Evolutionary conservation across 2,329 filamentous ascomycete species (phyloP), one percentile per base, ranked within the genome.

Genomic region (Setomelanomma holmii): DNA sequence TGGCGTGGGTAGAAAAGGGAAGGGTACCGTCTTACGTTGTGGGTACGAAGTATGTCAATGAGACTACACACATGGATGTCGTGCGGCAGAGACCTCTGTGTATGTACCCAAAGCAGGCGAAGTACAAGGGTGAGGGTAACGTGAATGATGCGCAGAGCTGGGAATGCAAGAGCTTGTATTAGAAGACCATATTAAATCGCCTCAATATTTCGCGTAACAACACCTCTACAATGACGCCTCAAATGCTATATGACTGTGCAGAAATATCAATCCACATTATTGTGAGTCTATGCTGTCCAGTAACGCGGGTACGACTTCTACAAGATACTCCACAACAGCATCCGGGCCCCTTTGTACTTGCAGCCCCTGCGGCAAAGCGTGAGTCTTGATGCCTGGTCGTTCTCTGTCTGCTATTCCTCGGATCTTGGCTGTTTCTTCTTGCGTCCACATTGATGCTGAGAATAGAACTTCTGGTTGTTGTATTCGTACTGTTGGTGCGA

Each of bases 361-460:
- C 45, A 85, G 61, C 0, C 82, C 82, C 24, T 82, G 76, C 0
- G 83, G 82, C 41, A 84, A 79, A 0, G 80, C 80, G 62, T 82
- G 77, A 1, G 78, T 81, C 65, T 78, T 80, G 55, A 84, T 76
- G 8, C 76, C 74, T 0, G 82, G 80, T n/a, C 76, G 68, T 21
- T 78, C 73, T 1, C 71, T 64, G 51, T 74, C 72, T 1, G 82
- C 82, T 24, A 79, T 78, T 1, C 66, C 58, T 20, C 77, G 70
- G 21, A 84, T 82, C 53, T 77, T 64, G 5, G 72, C 61, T 20
- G 76, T 77, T 66, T 85, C 75, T 56, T 84, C 80, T 0, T 76
- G 62, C 24, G 79, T 78, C 82, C 82, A 84, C 82, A 84, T 84
- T 3, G 81, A 87, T 2, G 86, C 86, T 45, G 81, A 84, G 75